Conservation (phyloP, 495 filamentous ascomycete genomes). For the Saxophila tyrrhenica region DNA sequence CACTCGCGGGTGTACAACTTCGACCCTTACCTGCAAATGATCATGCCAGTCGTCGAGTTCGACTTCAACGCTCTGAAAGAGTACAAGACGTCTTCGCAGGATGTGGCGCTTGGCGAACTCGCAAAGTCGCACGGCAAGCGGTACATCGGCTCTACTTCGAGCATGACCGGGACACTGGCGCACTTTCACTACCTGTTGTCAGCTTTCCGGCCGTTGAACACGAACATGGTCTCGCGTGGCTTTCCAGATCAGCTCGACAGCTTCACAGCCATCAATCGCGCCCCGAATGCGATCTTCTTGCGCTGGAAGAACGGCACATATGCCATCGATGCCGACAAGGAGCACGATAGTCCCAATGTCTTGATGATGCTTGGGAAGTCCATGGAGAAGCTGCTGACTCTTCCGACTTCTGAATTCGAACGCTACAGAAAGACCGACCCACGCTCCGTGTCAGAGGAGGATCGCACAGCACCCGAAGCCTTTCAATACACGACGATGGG, state of each 20-base stretch:
- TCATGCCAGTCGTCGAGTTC: slow-evolving; percentile 87
- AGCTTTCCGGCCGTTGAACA: slow-evolving; percentile 61
- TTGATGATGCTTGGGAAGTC: slow-evolving; percentile 84
- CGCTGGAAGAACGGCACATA: slow-evolving; percentile 71
- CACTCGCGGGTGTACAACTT: slow-evolving; percentile 87
- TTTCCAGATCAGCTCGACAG: slow-evolving; percentile 43
- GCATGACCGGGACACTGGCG: slow-evolving; percentile 75
- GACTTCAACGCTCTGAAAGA: slow-evolving; percentile 74
- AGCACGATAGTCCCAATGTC: slow-evolving; percentile 75
- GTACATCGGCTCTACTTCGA: slow-evolving; percentile 90
- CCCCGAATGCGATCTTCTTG: slow-evolving; percentile 71
- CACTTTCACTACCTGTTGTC: slow-evolving; percentile 94
- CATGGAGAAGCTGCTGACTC: slow-evolving; percentile 90
- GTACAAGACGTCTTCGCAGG: slow-evolving; percentile 83
- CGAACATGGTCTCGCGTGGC: slow-evolving; percentile 47
- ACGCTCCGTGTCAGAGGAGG: slow-evolving; percentile 52
- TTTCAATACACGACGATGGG: slow-evolving; percentile 81
- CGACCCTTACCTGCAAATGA: slow-evolving; percentile 79
- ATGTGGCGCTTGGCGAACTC: slow-evolving; percentile 53
- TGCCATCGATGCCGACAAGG: slow-evolving; percentile 96
- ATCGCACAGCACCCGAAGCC: slow-evolving; percentile 48
- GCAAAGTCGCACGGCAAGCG: slow-evolving; percentile 58
- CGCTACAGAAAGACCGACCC: slow-evolving; percentile 59
- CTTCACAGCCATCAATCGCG: slow-evolving; percentile 60
- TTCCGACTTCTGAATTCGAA: slow-evolving; percentile 70